A percentile compares a stretch with the other conserved stretches of the same genome.
Conservation (phyloP, 208 protist species). For the Crithidia mellificae region DNA sequence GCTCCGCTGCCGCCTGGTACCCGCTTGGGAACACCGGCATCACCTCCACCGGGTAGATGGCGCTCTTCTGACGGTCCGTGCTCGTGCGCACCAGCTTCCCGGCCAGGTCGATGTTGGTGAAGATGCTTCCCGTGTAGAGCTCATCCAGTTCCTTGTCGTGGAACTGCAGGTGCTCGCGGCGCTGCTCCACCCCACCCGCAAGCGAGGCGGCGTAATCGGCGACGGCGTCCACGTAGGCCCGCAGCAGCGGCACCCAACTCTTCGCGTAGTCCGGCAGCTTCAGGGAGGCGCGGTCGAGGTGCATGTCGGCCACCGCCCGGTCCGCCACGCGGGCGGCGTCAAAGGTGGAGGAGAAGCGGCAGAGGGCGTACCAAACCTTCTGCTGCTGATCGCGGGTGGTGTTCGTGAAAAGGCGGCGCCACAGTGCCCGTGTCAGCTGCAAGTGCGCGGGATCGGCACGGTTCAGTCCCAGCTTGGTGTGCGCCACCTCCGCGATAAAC, state of each 20-base stretch:
- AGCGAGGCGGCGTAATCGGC: constrained; percentile 28
- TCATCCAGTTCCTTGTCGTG: constrained; percentile 66
- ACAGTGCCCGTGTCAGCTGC: constrained; percentile 50
- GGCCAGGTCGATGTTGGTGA: constrained; percentile 52
- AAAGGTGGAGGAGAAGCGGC: constrained; percentile 73
- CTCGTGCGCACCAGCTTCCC: constrained; percentile 49
- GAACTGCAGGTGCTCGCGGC: constrained; percentile 61
- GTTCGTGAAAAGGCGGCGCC: constrained; percentile 45
- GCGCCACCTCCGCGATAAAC: constrained; percentile 54
- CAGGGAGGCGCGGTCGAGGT: constrained; percentile 16
- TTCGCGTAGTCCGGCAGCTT: constrained; percentile 25
- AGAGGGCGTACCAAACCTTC: constrained; percentile 65
- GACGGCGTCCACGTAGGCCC: constrained; percentile 45
- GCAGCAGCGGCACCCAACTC: constrained; percentile 30
- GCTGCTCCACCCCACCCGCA: constrained; percentile 42
- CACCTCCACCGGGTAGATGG: constrained; percentile 79
- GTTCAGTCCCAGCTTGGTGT: constrained; percentile 72
- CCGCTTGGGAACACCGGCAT: constrained; percentile 68
- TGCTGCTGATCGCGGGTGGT: constrained; percentile 54
- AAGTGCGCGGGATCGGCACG: constrained; percentile 31
- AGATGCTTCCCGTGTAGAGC: constrained; percentile 41
- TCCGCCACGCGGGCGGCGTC: constrained; percentile 18
- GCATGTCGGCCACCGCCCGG: constrained; percentile 31
- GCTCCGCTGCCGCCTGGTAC: constrained; percentile 36
- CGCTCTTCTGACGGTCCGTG: constrained; percentile 33